A percentile compares a stretch with the other conserved stretches of the same genome.
These are phyloP conservation scores for Penicillium sp. DNA, from an alignment of 2,329 filamentous ascomycete genomes.

Conservation along the genomic window DNA sequence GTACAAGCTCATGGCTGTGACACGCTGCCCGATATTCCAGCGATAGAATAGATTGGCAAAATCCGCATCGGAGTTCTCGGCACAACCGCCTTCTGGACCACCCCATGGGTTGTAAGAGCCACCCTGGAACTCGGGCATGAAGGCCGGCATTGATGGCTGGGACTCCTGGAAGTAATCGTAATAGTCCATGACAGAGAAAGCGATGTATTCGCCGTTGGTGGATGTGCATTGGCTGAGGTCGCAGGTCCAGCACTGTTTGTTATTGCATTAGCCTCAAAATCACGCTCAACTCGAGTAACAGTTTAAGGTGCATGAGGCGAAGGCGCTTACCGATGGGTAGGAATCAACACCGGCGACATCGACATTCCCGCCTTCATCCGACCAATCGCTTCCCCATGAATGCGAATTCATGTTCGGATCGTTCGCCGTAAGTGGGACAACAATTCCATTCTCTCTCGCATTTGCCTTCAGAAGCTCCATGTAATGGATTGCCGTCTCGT, in stretches of 20 bases:
- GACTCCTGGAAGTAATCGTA: constrained; percentile 53
- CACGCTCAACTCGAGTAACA: neutral
- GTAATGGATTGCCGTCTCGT: constrained; percentile 48
- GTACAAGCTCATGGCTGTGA: constrained; percentile 65
- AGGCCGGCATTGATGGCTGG: constrained; percentile 51
- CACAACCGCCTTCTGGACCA: constrained; percentile 61
- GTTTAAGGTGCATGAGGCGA: neutral
- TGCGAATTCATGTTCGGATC: constrained; percentile 63
- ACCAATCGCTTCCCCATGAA: constrained; percentile 66
- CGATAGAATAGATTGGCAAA: constrained; percentile 69
- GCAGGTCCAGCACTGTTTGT: constrained; percentile 66
- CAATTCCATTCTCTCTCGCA: constrained; percentile 61
- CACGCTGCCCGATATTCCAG: constrained; percentile 63
- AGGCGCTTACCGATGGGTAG: constrained; percentile 57
- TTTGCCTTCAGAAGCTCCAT: constrained; percentile 57
- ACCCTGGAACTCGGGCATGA: constrained; percentile 65
- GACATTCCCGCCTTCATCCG: constrained; percentile 54
- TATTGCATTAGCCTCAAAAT: constrained; percentile 44
- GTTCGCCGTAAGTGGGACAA: constrained; percentile 63
- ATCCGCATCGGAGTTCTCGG: constrained; percentile 59
- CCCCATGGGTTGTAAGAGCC: constrained; percentile 67
- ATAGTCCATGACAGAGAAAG: constrained; percentile 57
- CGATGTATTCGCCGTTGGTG: constrained; percentile 62
- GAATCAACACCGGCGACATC: constrained; percentile 36
- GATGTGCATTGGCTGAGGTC: constrained; percentile 64